Evolutionary conservation across 164 flowering plant genomes (phyloP), one percentile per base, ranked within the genome.

Genomic region (Vitis rotundifolia): DNA sequence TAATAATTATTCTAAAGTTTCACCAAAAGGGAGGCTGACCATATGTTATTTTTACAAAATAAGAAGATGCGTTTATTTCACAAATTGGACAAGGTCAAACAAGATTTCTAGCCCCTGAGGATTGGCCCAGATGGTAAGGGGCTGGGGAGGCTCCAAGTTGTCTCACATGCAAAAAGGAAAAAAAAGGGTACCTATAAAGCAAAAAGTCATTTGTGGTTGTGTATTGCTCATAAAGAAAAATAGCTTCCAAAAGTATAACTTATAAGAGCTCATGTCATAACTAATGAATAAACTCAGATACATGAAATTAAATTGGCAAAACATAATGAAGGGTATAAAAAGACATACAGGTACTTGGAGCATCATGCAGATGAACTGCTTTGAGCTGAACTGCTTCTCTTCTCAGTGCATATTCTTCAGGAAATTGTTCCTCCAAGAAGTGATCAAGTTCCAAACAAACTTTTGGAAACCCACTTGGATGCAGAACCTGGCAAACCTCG

Each of bases 391-490:
- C 66, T n/a, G 75, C 70, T 59, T 67, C 80, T 73, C 72, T 84
- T 82, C 93, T 81, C 56, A 59, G 47, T 2, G 73, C 70, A 80
- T 94, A 86, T 72, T 86, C 89, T 37, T 73, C 18, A n/a, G 91
- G 78, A 59, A 92, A 92, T 49, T 72, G 78, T 66, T 81, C 79
- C 77, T 86, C 84, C 80, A 94, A 74, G 71, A 94, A 88, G 59
- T 88, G 76, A 78, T 88, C 85, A 18, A 94, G 75, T 74, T 68
- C 87, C 80, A 89, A 80, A 79, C 93, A 94, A 19, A 92, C 92
- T 76, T 87, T 94, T 48, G 92, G 94, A 48, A 75, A 61, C 22
- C 79, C 88, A 37, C 75, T 74, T 49, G 97, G 98, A 73, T 89
- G 90, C 16, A 48, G 52, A 71, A 70, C 63, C 64, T 82, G 78